Evolutionary conservation across 306 rosid species (phyloP), one percentile per base, ranked within the genome.

Genomic region (Abrus precatorius): DNA sequence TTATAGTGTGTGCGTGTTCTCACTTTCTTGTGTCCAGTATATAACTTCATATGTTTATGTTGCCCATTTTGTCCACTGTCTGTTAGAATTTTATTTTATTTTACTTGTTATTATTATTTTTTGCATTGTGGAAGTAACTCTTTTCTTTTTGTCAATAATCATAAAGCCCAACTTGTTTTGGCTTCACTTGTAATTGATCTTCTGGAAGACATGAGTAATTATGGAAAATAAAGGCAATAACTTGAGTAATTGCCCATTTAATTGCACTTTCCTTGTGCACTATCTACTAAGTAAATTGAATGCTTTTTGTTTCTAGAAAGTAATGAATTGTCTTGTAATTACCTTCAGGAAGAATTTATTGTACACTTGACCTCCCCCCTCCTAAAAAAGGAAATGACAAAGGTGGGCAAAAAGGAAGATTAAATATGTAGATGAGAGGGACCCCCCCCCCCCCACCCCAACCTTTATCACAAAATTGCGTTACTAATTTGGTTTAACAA

Each of bases 171-270:
- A 41, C 38, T 74, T 49, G 33, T 67, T 69, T 82, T 69, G 54
- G 79, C 76, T 76, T 64, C 68, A 74, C 14, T 68, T 69, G 57
- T 66, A 73, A 7, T 55, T 69, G 52, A 44, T 68, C 62, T 61
- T 44, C 65, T 74, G 66, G 65, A 78, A 68, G 66, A 55, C 69
- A 29, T 77, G 70, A n/a, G 67, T 44, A 67, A 12, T 69, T 61
- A 29, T 69, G 71, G 73, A 34, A n/a, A 13, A 53, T 20, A 67
- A 55, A 68, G 68, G 32, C 7, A 81, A 44, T 63, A 71, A 71
- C 69, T 5, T 53, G 69, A 55, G 30, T 14, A 66, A 48, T 33
- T 60, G 29, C 30, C 48, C 13, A 56, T 57, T 69, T 71, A 4
- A 36, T 57, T 57, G 49, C 13, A 52, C 81, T 76, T 67, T 53